Conservation (phyloP, 1,284 basidiomycete genomes). For the Omphalotus olearius region DNA sequence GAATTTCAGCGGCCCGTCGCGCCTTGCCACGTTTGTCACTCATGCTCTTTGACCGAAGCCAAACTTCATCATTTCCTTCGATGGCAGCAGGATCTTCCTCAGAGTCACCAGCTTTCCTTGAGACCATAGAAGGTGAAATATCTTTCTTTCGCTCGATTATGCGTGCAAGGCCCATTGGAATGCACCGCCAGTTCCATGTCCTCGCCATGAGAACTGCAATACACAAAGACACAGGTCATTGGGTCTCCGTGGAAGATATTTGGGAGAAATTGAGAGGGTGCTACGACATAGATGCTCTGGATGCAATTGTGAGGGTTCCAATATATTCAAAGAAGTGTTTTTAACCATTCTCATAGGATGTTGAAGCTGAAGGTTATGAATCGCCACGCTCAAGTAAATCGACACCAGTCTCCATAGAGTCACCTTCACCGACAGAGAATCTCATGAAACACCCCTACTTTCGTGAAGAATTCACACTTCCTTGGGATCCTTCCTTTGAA, state of each 20-base stretch:
- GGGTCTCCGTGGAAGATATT: conserved; percentile 58
- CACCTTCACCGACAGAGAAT: conserved; percentile 64
- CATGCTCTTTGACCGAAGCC: not conserved
- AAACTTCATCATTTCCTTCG: too few species aligned
- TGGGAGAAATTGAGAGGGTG: conserved; percentile 71
- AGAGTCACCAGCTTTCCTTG: conserved; percentile 39
- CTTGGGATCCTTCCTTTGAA: conserved; percentile 55
- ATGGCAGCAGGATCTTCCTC: conserved; percentile 9
- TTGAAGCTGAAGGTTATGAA: conserved; percentile 65
- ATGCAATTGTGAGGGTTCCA: conserved; percentile 57
- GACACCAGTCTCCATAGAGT: conserved; percentile 46
- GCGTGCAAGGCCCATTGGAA: conserved; percentile 72
- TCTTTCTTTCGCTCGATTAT: conserved; percentile 76
- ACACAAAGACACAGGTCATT: conserved; percentile 61
- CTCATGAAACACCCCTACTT: conserved; percentile 66
- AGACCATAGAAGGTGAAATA: conserved; percentile 75
- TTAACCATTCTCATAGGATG: conserved; percentile 25
- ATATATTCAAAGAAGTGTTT: conserved; percentile 7
- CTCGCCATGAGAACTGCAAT: conserved; percentile 71
- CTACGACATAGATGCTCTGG: conserved; percentile 76
- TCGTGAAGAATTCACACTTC: conserved; percentile 61
- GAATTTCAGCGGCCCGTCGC: too few species aligned
- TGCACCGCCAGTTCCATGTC: conserved; percentile 76
- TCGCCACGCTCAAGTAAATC: conserved; percentile 40
- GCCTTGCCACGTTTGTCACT: too few species aligned